These are phyloP conservation scores for Arxiozyma slooffiae DNA, from an alignment of 1,139 yeast genomes.

Conservation along the genomic window DNA sequence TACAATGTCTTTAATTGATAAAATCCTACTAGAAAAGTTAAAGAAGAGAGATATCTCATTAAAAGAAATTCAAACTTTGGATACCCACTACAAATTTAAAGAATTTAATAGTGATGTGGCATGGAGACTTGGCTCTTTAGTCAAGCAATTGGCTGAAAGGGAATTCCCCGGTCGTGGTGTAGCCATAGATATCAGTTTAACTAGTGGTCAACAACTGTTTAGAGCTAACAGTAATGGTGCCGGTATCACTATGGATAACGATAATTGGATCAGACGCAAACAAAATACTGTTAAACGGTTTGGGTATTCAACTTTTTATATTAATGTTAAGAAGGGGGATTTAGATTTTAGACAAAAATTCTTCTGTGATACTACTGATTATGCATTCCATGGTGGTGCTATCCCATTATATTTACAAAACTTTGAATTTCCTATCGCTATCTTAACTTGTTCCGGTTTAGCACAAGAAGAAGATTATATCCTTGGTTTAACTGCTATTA, in stretches of 20 bases:
- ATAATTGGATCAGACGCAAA: conserved; percentile 50
- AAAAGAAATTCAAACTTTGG: conserved; percentile 17
- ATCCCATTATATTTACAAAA: conserved; percentile 43
- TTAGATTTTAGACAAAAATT: conserved; percentile 32
- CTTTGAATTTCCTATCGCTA: conserved; percentile 42
- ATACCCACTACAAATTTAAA: conserved; percentile 12
- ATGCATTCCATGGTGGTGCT: conserved; percentile 55
- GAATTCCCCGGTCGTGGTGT: conserved; percentile 31
- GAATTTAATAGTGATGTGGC: conserved; percentile 21
- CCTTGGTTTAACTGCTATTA: conserved; percentile 19
- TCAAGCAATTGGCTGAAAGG: conserved; percentile 17
- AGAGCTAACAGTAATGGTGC: conserved; percentile 38
- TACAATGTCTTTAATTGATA: conserved; percentile 6
- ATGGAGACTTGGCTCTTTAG: conserved; percentile 19
- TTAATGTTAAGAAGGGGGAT: conserved; percentile 39
- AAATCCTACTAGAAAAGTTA: conserved; percentile 9
- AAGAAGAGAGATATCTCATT: conserved; percentile 10
- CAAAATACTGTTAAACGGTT: conserved; percentile 43
- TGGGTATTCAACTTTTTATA: conserved; percentile 44
- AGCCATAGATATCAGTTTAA: conserved; percentile 42
- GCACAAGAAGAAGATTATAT: conserved; percentile 26
- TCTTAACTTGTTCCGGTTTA: conserved; percentile 53
- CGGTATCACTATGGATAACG: conserved; percentile 45
- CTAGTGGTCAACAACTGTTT: conserved; percentile 45
- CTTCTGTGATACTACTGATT: conserved; percentile 38